phyloP scores from a whole-genome alignment of 441 rosid genomes.

The Bocquillonia castaneifolia region DNA sequence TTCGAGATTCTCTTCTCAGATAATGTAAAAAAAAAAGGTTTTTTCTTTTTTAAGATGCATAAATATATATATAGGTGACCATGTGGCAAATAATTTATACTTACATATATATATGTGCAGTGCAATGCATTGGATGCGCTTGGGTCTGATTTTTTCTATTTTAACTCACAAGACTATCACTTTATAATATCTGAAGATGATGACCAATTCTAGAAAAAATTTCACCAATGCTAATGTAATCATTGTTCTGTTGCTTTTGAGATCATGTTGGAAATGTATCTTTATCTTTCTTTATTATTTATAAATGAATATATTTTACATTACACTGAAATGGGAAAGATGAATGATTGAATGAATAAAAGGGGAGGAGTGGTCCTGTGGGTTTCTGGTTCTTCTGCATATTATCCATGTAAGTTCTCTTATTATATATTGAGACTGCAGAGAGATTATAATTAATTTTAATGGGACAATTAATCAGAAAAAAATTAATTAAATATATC shows the following conservation, averaged over 20 bases:
- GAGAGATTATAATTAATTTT: neutral
- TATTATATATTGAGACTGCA: neutral
- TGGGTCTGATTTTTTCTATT: neutral
- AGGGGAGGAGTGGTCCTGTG: neutral
- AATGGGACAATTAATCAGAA: too few relatives aligned
- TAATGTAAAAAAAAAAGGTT: too few relatives aligned
- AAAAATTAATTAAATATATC: too few relatives aligned
- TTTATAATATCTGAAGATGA: neutral
- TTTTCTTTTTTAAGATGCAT: neutral
- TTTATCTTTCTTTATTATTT: neutral
- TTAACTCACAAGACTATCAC: neutral
- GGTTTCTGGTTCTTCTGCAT: neutral
- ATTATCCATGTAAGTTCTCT: too few relatives aligned
- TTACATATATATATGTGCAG: neutral
- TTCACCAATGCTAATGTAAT: slow-evolving; percentile 5
- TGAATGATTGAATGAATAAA: neutral
- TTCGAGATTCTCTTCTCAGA: neutral
- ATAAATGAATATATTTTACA: neutral
- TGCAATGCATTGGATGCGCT: slow-evolving; percentile 7
- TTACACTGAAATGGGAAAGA: neutral
- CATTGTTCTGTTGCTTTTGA: slow-evolving; percentile 16
- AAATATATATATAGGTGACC: neutral
- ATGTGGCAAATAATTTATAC: neutral
- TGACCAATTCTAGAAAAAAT: slow-evolving; percentile 2
- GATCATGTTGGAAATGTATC: slow-evolving; percentile 5